A percentile compares a stretch with the other conserved stretches of the same genome.
Evolutionary conservation across 2,329 filamentous ascomycete species (phyloP).

Genomic region (Colletotrichum truncatum): DNA sequence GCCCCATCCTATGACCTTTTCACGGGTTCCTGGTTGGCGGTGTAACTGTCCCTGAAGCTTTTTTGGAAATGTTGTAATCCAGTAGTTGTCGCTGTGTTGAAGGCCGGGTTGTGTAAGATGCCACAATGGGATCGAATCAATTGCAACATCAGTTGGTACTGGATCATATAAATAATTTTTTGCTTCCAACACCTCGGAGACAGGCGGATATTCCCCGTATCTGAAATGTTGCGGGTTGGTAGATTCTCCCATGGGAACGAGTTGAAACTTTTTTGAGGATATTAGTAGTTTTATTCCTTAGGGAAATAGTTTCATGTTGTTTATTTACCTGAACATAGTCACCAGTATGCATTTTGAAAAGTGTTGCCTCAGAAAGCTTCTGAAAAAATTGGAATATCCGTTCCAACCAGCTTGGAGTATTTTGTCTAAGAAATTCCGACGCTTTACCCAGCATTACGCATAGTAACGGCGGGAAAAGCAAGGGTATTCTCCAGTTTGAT

Average conservation of each 20-base stretch:
- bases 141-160: background rate
- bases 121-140: background rate
- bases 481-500: background rate
- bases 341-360: background rate
- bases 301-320: no score
- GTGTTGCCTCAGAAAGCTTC: background rate
- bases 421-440: background rate
- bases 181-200: background rate
- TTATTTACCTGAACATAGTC: background rate
- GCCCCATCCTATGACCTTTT: background rate
- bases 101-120: background rate
- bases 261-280: background rate
- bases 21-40: background rate
- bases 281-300: background rate
- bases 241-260: background rate
- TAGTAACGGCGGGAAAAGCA: background rate
- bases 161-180: background rate
- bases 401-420: background rate
- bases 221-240: background rate
- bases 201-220: background rate
- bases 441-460: background rate
- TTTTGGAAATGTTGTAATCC: conserved; percentile 7
- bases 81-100: conserved; percentile 1
- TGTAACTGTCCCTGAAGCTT: background rate
- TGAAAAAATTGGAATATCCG: background rate